Conservation (phyloP, 2,329 filamentous ascomycete genomes). For the Thielaviopsis euricoi region DNA sequence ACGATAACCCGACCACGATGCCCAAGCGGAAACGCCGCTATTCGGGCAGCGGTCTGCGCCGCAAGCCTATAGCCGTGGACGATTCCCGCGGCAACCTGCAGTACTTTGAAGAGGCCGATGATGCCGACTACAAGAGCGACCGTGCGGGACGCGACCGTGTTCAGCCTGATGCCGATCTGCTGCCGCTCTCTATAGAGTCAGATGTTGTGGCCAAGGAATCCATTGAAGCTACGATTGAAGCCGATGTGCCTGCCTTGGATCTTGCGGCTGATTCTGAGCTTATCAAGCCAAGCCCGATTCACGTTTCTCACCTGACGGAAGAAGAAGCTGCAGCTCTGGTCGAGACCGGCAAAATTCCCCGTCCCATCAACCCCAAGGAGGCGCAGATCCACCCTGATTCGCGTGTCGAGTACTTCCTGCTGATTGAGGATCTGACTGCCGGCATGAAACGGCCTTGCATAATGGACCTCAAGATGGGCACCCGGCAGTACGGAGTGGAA, state of each 20-base stretch:
- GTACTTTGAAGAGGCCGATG: constrained; percentile 80
- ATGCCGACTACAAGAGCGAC: constrained; percentile 61
- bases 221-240: neutral
- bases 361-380: constrained; percentile 62
- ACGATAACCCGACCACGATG: constrained; percentile 13
- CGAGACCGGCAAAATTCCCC: constrained; percentile 25
- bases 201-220: neutral
- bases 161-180: constrained; percentile 7
- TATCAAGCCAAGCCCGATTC: constrained; percentile 8
- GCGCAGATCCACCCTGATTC: constrained; percentile 45
- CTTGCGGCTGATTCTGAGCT: neutral
- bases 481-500: constrained; percentile 87
- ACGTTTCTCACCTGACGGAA: constrained; percentile 11
- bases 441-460: constrained; percentile 96
- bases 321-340: constrained; percentile 9
- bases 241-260: neutral
- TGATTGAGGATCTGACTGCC: constrained; percentile 86
- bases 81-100: constrained; percentile 63
- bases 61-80: constrained; percentile 55
- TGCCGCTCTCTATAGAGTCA: neutral
- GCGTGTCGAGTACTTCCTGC: constrained; percentile 79
- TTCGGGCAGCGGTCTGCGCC: constrained; percentile 68
- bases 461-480: constrained; percentile 97
- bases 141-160: constrained; percentile 26
- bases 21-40: constrained; percentile 53